Percentiles rank a stretch among this genome's conserved stretches.
These are phyloP conservation scores for Pichia rugopelliculosa DNA, from an alignment of 805 yeast genomes.

Conservation along the genomic window DNA sequence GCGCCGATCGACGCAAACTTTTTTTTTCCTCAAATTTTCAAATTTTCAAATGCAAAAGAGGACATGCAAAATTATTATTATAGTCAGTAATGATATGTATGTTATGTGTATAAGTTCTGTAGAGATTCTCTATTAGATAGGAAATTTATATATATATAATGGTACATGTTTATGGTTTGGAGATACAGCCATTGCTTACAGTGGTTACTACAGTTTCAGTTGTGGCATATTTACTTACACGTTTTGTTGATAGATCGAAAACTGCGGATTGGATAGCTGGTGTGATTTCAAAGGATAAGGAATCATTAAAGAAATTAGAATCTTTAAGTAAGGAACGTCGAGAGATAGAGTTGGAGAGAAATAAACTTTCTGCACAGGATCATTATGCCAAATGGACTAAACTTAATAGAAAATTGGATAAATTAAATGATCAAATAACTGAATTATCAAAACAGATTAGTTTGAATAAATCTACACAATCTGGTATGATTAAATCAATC, in stretches of 20 bases:
- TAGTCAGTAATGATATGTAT: too few relatives aligned
- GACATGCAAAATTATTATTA: too few relatives aligned
- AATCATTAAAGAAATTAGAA: conserved; percentile 19
- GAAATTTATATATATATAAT: too few relatives aligned
- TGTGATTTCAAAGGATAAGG: not conserved
- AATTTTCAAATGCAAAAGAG: too few relatives aligned
- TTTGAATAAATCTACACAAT: conserved; percentile 24
- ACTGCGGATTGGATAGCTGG: conserved; percentile 1
- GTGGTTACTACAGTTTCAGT: not conserved
- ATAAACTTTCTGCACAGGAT: conserved; percentile 75
- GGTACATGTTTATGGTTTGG: not conserved
- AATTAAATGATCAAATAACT: conserved; percentile 45
- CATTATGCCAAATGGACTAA: conserved; percentile 96
- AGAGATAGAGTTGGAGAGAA: conserved; percentile 44
- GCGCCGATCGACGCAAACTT: too few relatives aligned
- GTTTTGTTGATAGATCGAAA: not conserved
- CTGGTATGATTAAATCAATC: conserved; percentile 17
- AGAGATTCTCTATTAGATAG: too few relatives aligned
- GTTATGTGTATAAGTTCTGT: too few relatives aligned
- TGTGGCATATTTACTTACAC: not conserved
- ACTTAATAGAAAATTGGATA: conserved; percentile 64
- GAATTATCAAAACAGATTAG: conserved; percentile 33
- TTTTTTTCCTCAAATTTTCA: too few relatives aligned
- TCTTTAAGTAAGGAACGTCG: conserved; percentile 37
- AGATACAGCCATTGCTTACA: not conserved